phyloP scores from a whole-genome alignment of 257 asterid species.

The Solanum corneliomulleri region DNA sequence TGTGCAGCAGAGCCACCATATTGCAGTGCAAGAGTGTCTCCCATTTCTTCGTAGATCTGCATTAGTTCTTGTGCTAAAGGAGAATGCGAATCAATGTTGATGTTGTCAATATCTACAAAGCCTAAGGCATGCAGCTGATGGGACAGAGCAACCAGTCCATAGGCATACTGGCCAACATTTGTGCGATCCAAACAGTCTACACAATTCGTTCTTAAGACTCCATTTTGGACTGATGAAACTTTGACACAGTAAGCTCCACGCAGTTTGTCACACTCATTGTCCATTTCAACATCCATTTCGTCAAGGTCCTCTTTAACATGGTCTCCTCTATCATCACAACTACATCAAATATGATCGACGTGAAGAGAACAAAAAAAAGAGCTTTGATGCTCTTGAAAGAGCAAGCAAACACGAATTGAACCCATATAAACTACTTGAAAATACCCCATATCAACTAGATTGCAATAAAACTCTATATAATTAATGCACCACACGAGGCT shows the following conservation, averaged over 20 bases:
- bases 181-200: slow-evolving; percentile 97
- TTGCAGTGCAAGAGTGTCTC: slow-evolving; percentile 87
- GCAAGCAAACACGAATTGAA: neutral
- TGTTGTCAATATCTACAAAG: slow-evolving; percentile 29
- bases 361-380: neutral
- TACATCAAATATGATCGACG: neutral
- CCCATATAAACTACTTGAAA: neutral
- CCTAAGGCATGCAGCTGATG: slow-evolving; percentile 76
- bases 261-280: slow-evolving; percentile 1
- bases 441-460: neutral
- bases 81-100: slow-evolving; percentile 43
- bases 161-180: slow-evolving; percentile 83
- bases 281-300: neutral
- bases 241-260: slow-evolving; percentile 16
- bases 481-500: neutral
- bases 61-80: slow-evolving; percentile 59
- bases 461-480: neutral
- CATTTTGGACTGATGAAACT: slow-evolving; percentile 59
- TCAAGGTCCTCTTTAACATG: slow-evolving; percentile 20
- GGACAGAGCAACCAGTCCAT: slow-evolving; percentile 75
- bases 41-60: slow-evolving; percentile 88
- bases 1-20: slow-evolving; percentile 99
- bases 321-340: slow-evolving; percentile 7
- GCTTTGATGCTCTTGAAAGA: neutral
- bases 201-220: slow-evolving; percentile 89